phyloP scores from a whole-genome alignment of 2,329 filamentous ascomycete species.

The Calonectria pseudoreteaudii region DNA sequence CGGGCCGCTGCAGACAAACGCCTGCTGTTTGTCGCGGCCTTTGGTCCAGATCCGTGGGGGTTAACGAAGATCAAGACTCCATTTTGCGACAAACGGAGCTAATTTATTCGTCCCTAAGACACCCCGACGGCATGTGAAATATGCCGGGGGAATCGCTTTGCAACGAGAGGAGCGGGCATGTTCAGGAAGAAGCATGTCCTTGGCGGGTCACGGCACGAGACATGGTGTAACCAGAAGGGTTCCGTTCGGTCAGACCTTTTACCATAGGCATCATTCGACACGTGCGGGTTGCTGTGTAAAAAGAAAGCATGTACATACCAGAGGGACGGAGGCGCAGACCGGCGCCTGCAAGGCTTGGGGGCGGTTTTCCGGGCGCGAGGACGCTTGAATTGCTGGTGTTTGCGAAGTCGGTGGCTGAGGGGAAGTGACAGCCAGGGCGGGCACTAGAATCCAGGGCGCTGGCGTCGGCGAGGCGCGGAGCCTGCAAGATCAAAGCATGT shows the following conservation, averaged over 20 bases:
- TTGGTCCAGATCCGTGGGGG: conserved; percentile 65
- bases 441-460: conserved; percentile 2
- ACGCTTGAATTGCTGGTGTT: neutral
- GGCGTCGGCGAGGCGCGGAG: conserved; percentile 1
- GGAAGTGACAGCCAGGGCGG: neutral
- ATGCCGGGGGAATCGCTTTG: conserved; percentile 23
- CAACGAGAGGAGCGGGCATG: conserved; percentile 27
- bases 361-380: neutral
- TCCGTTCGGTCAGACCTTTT: conserved; percentile 72
- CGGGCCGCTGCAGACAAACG: conserved; percentile 16
- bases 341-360: neutral
- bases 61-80: conserved; percentile 62
- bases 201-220: conserved; percentile 27
- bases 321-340: neutral
- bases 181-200: conserved; percentile 26
- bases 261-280: conserved; percentile 69
- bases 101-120: conserved; percentile 31
- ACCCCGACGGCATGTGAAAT: conserved; percentile 30
- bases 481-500: conserved; percentile 4
- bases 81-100: conserved; percentile 56
- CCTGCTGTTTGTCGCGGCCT: conserved; percentile 67
- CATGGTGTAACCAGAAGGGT: conserved; percentile 59
- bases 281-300: neutral
- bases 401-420: neutral
- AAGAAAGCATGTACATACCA: neutral